These are phyloP conservation scores for Sugiyamaella japonica DNA, from an alignment of 1,139 yeast genomes.

Conservation along the genomic window DNA sequence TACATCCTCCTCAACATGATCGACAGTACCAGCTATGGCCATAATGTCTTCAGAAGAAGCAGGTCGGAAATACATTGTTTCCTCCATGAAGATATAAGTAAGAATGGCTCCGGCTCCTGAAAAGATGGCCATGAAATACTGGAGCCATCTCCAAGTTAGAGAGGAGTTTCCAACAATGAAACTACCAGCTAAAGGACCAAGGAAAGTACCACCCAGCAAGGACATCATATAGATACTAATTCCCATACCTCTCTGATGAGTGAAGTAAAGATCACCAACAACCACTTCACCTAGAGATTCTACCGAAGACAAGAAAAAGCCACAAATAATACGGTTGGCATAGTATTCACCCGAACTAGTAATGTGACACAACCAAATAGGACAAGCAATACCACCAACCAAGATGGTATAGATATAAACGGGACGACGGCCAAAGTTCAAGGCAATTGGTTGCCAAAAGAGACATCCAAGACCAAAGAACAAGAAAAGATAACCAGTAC, in stretches of 20 bases:
- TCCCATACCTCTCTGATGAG: slow-evolving; percentile 75
- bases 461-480: slow-evolving; percentile 53
- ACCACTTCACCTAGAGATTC: slow-evolving; percentile 56
- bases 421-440: slow-evolving; percentile 56
- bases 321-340: slow-evolving; percentile 46
- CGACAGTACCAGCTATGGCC: slow-evolving; percentile 7
- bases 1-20: background rate
- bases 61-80: slow-evolving; percentile 65
- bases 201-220: slow-evolving; percentile 70
- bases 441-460: slow-evolving; percentile 52
- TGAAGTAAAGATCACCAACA: slow-evolving; percentile 50
- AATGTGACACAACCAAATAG: slow-evolving; percentile 37
- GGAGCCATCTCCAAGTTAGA: slow-evolving; percentile 73
- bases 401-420: slow-evolving; percentile 42
- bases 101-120: slow-evolving; percentile 58
- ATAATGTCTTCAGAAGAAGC: slow-evolving; percentile 19
- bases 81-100: slow-evolving; percentile 63
- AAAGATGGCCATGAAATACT: slow-evolving; percentile 73
- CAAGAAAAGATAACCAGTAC: slow-evolving; percentile 52
- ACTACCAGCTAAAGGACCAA: slow-evolving; percentile 78
- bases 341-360: slow-evolving; percentile 38
- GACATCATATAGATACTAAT: slow-evolving; percentile 75
- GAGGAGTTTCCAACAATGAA: slow-evolving; percentile 56
- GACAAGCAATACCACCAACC: slow-evolving; percentile 32
- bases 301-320: slow-evolving; percentile 54